Evolutionary conservation across 1,284 basidiomycete genomes (phyloP), one percentile per base, ranked within the genome.

Genomic region (Leccinum holopus): DNA sequence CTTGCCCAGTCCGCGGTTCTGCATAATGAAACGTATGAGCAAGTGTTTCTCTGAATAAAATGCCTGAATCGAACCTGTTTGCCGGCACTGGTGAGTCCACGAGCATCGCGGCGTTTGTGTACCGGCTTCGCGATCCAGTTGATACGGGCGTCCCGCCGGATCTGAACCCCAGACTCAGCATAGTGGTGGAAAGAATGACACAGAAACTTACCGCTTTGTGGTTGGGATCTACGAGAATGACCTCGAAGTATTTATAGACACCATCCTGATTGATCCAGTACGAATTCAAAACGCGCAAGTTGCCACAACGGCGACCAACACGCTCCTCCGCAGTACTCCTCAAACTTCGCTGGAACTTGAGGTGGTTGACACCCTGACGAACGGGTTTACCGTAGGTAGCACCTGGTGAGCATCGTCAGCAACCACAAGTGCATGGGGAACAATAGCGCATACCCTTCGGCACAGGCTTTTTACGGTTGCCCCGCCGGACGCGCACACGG

Each of bases 261-360:
- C 96, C 96, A 78, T 98, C 96, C 82, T 98, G 94, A 84, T 98
- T 98, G 77, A 99, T 83, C 97, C 97, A 98, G 88, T 99, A 99
- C 63, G 96, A 98, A 86, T 98, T 96, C 72, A 96, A 79, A 64
- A 99, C 96, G 65, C 97, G 89, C 73, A 99, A 81, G 81, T 98
- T 98, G 62, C 95, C 94, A 78, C 97, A 99, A 73, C 97, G 89
- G 75, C 88, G 90, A 66, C 95, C 97, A 69, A 99, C 95, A 79
- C 97, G 94, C 86, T 99, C 97, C 84, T 99, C 97, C 61, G 97
- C 97, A 63, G 91, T 92, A 72, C 92, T 91, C 78, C 93, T 88
- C 75, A 98, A 84, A 66, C 95, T 90, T 70, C 97, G 90, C 82
- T 98, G 95, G 86, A 87, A 95, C 84, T 99, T 99, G 82, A 99